Percentiles rank a stretch among this genome's conserved stretches.
These are phyloP conservation scores for Benincasa hispida DNA, from an alignment of 306 rosid species.

Conservation along the genomic window DNA sequence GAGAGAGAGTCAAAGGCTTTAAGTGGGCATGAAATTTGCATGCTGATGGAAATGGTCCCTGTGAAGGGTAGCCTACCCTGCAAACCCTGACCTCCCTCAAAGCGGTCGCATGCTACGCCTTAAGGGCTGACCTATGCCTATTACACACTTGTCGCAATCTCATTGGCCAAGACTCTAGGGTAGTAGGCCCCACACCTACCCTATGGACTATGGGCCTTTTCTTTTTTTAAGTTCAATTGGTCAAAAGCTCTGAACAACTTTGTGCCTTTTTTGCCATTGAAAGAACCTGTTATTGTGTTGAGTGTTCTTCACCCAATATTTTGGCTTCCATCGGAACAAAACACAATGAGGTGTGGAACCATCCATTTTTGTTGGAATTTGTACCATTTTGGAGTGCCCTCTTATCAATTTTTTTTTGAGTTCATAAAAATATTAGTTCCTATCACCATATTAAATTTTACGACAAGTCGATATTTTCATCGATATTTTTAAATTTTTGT, in stretches of 20 bases:
- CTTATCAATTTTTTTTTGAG: background rate
- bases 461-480: no score
- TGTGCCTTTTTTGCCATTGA: background rate
- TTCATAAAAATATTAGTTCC: no score
- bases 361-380: background rate
- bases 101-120: background rate
- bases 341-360: background rate
- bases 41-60: background rate
- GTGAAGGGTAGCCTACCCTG: background rate
- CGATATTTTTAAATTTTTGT: no score
- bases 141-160: background rate
- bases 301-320: background rate
- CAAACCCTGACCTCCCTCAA: background rate
- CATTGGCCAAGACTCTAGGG: background rate
- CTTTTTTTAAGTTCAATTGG: background rate
- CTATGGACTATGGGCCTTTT: background rate
- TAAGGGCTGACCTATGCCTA: background rate
- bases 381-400: background rate
- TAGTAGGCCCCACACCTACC: background rate
- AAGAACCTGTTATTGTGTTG: background rate
- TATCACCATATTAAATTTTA: no score
- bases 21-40: background rate
- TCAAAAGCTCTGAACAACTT: background rate
- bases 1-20: background rate
- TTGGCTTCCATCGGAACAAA: background rate